phyloP scores from a whole-genome alignment of 495 filamentous ascomycete species.

The Lepidopterella palustris region DNA sequence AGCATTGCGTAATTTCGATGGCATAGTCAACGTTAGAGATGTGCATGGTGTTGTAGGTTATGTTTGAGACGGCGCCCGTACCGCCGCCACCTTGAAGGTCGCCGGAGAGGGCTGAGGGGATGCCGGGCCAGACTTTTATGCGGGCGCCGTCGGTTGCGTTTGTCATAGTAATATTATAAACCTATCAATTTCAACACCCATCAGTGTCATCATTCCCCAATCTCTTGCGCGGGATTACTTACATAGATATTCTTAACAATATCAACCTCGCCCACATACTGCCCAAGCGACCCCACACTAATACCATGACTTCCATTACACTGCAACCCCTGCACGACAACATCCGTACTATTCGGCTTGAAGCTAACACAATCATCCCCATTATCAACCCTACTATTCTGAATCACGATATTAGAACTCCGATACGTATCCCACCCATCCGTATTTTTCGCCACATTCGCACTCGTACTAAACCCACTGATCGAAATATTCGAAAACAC shows the following conservation, averaged over 20 bases:
- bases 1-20: constrained; percentile 61
- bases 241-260: constrained; percentile 57
- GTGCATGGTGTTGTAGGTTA: constrained; percentile 51
- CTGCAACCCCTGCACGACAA: constrained; percentile 61
- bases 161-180: constrained; percentile 62
- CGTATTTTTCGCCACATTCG: constrained; percentile 26
- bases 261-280: constrained; percentile 57
- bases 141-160: constrained; percentile 61
- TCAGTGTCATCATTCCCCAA: background rate
- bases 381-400: constrained; percentile 62
- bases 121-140: constrained; percentile 65
- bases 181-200: constrained; percentile 19
- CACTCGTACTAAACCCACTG: constrained; percentile 46
- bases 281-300: constrained; percentile 61
- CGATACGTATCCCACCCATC: constrained; percentile 52
- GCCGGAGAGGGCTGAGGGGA: constrained; percentile 39
- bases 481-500: constrained; percentile 63
- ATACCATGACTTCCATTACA: constrained; percentile 74
- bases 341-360: constrained; percentile 71
- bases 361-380: constrained; percentile 73
- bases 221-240: background rate
- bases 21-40: constrained; percentile 57
- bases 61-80: constrained; percentile 45
- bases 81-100: constrained; percentile 59
- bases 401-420: constrained; percentile 55